A percentile compares a stretch with the other conserved stretches of the same genome.
These are phyloP conservation scores for Poterioochromonas sp. DNA, from an alignment of 352 stramenopile species.

Conservation along the genomic window DNA sequence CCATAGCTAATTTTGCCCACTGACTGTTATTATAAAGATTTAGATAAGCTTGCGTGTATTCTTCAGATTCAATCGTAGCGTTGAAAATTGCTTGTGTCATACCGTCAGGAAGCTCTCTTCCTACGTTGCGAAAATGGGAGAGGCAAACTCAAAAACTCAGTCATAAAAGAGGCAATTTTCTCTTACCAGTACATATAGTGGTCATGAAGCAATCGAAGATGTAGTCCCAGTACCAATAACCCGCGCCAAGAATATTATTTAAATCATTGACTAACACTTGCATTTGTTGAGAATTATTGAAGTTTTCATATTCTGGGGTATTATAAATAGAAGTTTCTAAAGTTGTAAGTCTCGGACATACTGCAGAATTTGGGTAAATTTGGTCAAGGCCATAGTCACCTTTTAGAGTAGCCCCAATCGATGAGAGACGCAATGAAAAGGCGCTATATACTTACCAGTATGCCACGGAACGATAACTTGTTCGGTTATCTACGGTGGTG, in stretches of 20 bases:
- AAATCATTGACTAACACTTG: background rate
- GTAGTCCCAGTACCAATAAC: constrained; percentile 7
- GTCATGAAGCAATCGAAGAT: constrained; percentile 21
- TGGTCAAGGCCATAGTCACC: constrained; percentile 20
- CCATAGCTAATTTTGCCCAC: background rate
- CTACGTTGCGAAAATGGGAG: too few species aligned
- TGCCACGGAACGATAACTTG: constrained; percentile 16
- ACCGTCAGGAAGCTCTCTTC: background rate
- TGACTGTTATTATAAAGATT: background rate
- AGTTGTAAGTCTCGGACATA: background rate
- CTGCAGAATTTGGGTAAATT: constrained; percentile 4
- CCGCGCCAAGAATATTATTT: background rate
- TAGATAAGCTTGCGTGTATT: background rate
- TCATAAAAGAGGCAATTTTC: background rate
- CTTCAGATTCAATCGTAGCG: background rate
- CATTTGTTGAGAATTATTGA: background rate
- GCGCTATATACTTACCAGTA: background rate
- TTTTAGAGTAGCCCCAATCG: background rate
- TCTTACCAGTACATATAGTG: constrained; percentile 16
- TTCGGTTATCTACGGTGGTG: background rate
- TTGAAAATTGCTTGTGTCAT: constrained; percentile 1
- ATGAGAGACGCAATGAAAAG: background rate
- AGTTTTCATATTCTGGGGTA: background rate
- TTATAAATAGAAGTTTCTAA: constrained; percentile 1
- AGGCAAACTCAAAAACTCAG: too few species aligned